phyloP scores from a whole-genome alignment of 2,329 filamentous ascomycete genomes.

The Onygenales sp. region DNA sequence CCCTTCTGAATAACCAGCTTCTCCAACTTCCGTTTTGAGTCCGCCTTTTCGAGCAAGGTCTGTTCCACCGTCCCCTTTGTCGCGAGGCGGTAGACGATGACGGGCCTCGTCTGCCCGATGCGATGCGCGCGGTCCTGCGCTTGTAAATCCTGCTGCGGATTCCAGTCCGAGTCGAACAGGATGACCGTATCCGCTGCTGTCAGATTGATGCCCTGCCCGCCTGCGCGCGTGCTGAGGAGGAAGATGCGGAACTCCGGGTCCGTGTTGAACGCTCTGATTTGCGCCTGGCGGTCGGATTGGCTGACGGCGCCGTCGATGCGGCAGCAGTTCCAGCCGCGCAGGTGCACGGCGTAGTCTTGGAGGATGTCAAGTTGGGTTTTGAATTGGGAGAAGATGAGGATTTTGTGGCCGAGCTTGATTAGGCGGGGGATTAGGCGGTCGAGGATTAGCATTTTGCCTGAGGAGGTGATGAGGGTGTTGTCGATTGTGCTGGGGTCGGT shows the following conservation, averaged over 20 bases:
- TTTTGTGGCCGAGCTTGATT: conserved; percentile 69
- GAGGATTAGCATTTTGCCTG: conserved; percentile 91
- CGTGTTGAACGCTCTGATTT: conserved; percentile 66
- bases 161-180: conserved; percentile 91
- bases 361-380: conserved; percentile 88
- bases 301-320: conserved; percentile 85
- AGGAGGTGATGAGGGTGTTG: conserved; percentile 73
- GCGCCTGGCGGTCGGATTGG: conserved; percentile 58
- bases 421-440: conserved; percentile 74
- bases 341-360: conserved; percentile 70
- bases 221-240: conserved; percentile 78
- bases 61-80: conserved; percentile 92
- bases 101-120: conserved; percentile 85
- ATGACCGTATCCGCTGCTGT: conserved; percentile 99
- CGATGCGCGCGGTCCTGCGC: conserved; percentile 92
- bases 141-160: conserved; percentile 93
- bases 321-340: conserved; percentile 71
- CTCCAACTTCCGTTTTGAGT: conserved; percentile 84
- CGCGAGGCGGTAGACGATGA: conserved; percentile 86
- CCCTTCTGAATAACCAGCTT: conserved; percentile 95
- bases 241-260: conserved; percentile 64
- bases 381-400: conserved; percentile 95
- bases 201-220: conserved; percentile 95
- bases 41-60: conserved; percentile 72
- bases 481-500: conserved; percentile 52